Base-by-base conservation (phyloP, 805 yeast genomes). In the Dipodascus geniculatus region DNA sequence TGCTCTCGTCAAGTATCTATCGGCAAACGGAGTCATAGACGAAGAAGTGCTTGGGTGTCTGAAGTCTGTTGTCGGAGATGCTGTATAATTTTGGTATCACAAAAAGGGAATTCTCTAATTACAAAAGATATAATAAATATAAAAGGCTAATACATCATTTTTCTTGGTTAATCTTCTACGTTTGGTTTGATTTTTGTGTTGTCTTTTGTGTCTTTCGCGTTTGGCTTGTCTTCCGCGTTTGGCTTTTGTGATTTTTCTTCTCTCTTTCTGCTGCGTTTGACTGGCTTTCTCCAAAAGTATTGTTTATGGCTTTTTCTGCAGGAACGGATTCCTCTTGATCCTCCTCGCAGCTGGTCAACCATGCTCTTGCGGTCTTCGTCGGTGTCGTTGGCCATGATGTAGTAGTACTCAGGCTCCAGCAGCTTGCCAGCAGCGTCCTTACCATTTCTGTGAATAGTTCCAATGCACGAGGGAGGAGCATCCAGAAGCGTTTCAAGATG, bases 381-480 rank as follows among this genome's bases (percentile, higher is more conserved):
- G 38, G 69, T 65, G 68, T 93, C 99, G 49, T 81, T 77, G 60
- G 89, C 98, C 2, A 89, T 82, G 54, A 83, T 81, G 65, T 93
- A 93, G 68, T 89, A 93, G 65, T 87, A 93, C 66, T 93, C 97
- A 66, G 88, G 95, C 60, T 91, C 98, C 57, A 93, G 74, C 2
- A 86, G 87, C 67, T 89, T 88, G 9, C 98, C 99, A 1, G 96
- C 95, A 2, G 98, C 97, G 68, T 93, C 99, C 67, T 89, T 90
- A 50, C 97, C 97, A 55, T 78, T 75, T 67, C 98, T 83, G 63
- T 81, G 79, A 56, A 93, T 90, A 9, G 85, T 84, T n/a, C 98
- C 98, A 55, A 91, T 77, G 62, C 91, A 84, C 3, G 68, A 61
- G 11, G 20, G 44, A 42, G 80, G 70, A 48, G 67, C 64, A 51